Conservation (phyloP, 805 yeast genomes). For the Wickerhamiella dianesei region DNA sequence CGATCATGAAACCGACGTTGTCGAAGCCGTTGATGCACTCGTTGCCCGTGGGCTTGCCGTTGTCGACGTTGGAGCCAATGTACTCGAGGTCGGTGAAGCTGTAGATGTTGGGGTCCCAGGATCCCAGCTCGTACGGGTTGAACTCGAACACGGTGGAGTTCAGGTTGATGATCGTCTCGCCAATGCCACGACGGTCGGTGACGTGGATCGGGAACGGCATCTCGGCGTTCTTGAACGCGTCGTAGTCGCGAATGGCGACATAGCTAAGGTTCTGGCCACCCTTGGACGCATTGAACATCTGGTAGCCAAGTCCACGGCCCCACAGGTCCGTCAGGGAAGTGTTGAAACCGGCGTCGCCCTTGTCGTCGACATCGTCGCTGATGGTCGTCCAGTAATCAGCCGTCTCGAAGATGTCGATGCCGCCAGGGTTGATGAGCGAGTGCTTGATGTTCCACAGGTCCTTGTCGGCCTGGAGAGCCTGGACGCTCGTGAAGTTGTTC, state of each 20-base stretch:
- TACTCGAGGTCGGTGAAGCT: slow-evolving; percentile 54
- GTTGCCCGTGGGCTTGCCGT: slow-evolving; percentile 39
- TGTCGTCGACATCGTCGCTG: slow-evolving; percentile 19
- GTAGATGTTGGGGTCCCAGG: slow-evolving; percentile 60
- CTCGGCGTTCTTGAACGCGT: slow-evolving; percentile 42
- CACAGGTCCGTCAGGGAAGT: slow-evolving; percentile 57
- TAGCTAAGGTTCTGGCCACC: slow-evolving; percentile 45
- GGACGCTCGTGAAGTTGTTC: slow-evolving; percentile 29
- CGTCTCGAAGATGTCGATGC: slow-evolving; percentile 10
- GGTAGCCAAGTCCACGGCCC: slow-evolving; percentile 59
- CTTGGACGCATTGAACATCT: slow-evolving; percentile 42
- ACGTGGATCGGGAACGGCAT: slow-evolving; percentile 55
- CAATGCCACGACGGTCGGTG: slow-evolving; percentile 30
- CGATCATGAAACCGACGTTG: slow-evolving; percentile 59
- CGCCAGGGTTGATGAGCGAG: slow-evolving; percentile 18
- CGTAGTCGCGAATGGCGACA: slow-evolving; percentile 41
- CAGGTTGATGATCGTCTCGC: slow-evolving; percentile 34
- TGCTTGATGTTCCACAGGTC: slow-evolving; percentile 24
- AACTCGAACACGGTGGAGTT: slow-evolving; percentile 44
- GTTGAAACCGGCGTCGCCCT: slow-evolving; percentile 49
- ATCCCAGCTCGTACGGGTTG: slow-evolving; percentile 52
- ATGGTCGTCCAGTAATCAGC: slow-evolving; percentile 14
- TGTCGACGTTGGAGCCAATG: slow-evolving; percentile 45
- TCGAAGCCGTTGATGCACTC: slow-evolving; percentile 55
- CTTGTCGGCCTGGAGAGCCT: slow-evolving; percentile 16